Percentiles rank a stretch among this genome's conserved stretches.
Conservation (phyloP, 148 eudicot genomes). For the Chenopodium berlandieri region DNA sequence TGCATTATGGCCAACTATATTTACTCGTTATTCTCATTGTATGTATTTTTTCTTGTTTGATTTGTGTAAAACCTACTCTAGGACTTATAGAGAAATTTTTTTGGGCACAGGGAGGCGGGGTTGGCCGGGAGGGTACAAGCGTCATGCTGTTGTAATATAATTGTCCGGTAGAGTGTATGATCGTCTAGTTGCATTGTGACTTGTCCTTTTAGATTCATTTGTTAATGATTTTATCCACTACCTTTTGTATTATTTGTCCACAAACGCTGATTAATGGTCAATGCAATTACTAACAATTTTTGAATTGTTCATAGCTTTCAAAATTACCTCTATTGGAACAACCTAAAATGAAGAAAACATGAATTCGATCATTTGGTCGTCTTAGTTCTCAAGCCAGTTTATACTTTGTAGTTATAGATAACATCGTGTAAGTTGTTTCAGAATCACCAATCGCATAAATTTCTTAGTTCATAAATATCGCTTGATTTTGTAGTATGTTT, state of each 20-base stretch:
- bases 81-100: slow-evolving; percentile 27
- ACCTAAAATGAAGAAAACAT: background rate
- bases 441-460: too few species aligned
- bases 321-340: background rate
- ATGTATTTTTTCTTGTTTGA: slow-evolving; percentile 40
- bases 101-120: slow-evolving; percentile 1
- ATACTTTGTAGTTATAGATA: too few species aligned
- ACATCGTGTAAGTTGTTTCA: too few species aligned
- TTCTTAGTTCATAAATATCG: too few species aligned
- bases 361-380: too few species aligned
- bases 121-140: background rate
- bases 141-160: slow-evolving; percentile 27
- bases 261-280: background rate
- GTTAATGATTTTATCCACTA: background rate
- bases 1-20: slow-evolving; percentile 5
- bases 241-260: slow-evolving; percentile 10
- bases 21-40: slow-evolving; percentile 30
- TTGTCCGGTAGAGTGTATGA: slow-evolving; percentile 9
- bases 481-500: too few species aligned
- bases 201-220: background rate
- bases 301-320: background rate
- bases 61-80: slow-evolving; percentile 25
- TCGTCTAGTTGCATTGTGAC: background rate
- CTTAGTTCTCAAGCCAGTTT: too few species aligned
- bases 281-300: background rate